phyloP scores from a whole-genome alignment of 2,329 filamentous ascomycete species.

The Sclerotinia nivalis region DNA sequence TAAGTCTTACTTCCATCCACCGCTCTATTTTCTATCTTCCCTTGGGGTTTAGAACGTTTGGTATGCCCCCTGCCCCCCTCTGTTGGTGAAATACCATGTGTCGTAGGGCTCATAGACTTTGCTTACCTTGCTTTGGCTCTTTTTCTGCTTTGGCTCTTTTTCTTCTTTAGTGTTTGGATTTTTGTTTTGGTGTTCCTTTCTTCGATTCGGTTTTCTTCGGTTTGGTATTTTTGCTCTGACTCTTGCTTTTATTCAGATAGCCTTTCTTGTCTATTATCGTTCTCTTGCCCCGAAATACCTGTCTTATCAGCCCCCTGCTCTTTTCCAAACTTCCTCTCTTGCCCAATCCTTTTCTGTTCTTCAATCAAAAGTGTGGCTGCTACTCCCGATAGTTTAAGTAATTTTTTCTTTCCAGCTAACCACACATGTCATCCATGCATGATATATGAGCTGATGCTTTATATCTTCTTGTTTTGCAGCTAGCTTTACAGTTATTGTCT shows the following conservation, averaged over 20 bases:
- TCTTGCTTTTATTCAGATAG: neutral
- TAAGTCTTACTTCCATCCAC: too few relatives aligned
- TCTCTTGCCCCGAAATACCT: neutral
- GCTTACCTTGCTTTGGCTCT: neutral
- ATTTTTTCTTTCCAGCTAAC: neutral
- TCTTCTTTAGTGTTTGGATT: neutral
- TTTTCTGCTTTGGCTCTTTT: neutral
- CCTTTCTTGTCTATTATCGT: neutral
- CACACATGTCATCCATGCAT: too few relatives aligned
- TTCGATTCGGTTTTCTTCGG: too few relatives aligned
- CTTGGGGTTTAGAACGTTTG: too few relatives aligned
- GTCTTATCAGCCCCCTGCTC: neutral
- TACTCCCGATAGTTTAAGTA: neutral
- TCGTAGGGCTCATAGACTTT: neutral
- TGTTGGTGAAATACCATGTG: fast-evolving
- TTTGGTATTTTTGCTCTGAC: too few relatives aligned
- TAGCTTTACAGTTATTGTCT: neutral
- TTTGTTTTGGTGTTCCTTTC: neutral
- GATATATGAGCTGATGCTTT: neutral
- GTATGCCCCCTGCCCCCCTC: too few relatives aligned
- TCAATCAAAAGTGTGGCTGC: neutral
- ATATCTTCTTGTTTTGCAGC: too few relatives aligned
- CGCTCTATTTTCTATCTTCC: too few relatives aligned
- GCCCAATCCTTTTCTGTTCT: neutral
- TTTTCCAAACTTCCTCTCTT: neutral